Conservation (phyloP, 768 basidiomycete genomes). For the Pulveroboletus frians region DNA sequence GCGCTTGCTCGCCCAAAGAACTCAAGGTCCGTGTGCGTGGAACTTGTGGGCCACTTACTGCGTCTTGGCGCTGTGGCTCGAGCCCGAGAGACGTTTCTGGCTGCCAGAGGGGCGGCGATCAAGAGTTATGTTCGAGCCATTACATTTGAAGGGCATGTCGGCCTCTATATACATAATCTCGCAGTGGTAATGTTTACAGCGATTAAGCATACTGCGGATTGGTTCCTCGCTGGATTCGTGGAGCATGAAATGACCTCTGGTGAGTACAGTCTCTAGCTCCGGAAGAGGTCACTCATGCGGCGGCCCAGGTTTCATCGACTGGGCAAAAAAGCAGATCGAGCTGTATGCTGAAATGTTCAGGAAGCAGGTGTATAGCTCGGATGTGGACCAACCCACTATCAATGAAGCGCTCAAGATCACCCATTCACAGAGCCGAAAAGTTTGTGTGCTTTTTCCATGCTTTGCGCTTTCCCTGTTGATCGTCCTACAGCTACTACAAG, state of each 20-base stretch:
- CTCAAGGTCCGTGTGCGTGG: slow-evolving; percentile 69
- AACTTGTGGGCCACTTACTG: slow-evolving; percentile 65
- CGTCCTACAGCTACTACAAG: slow-evolving; percentile 65
- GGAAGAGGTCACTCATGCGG: background rate
- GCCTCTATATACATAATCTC: slow-evolving; percentile 80
- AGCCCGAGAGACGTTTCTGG: slow-evolving; percentile 79
- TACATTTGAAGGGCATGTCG: slow-evolving; percentile 83
- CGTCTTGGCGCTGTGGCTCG: slow-evolving; percentile 72
- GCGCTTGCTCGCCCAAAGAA: slow-evolving; percentile 72
- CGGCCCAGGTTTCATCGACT: slow-evolving; percentile 79
- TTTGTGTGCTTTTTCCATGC: slow-evolving; percentile 26
- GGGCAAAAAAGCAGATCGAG: slow-evolving; percentile 86
- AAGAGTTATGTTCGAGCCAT: slow-evolving; percentile 79
- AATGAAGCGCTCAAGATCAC: slow-evolving; percentile 78
- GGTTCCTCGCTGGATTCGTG: slow-evolving; percentile 94
- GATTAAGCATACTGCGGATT: slow-evolving; percentile 96
- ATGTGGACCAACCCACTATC: slow-evolving; percentile 63
- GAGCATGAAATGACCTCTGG: slow-evolving; percentile 93
- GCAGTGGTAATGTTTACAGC: slow-evolving; percentile 88
- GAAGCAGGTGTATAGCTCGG: slow-evolving; percentile 86
- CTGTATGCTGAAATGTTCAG: slow-evolving; percentile 79
- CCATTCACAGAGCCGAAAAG: slow-evolving; percentile 78
- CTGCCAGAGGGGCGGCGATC: slow-evolving; percentile 71
- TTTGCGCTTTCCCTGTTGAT: background rate
- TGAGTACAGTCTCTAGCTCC: slow-evolving; percentile 35